phyloP scores from a whole-genome alignment of 306 rosid genomes.

The Sindora glabra region DNA sequence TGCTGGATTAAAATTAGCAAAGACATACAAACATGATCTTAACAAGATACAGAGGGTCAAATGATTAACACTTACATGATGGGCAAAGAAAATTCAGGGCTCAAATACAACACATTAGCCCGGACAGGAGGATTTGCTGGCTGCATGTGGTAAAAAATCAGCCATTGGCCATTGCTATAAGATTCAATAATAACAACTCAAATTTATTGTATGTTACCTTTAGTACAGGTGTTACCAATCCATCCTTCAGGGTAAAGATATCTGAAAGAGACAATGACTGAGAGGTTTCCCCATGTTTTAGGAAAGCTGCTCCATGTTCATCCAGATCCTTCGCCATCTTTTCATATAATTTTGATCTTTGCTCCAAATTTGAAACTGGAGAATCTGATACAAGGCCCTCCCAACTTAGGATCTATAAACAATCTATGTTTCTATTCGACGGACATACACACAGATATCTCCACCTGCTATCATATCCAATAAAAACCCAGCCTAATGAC shows the following conservation, averaged over 20 bases:
- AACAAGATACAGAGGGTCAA: background rate
- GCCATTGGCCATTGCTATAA: conserved; percentile 21
- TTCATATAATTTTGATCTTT: conserved; percentile 66
- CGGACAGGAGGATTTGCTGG: conserved; percentile 90
- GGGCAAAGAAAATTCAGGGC: conserved; percentile 57
- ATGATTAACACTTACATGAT: conserved; percentile 49
- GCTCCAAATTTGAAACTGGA: conserved; percentile 24
- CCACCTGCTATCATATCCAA: no score
- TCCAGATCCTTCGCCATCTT: conserved; percentile 73
- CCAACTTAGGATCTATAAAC: background rate
- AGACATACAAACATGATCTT: background rate
- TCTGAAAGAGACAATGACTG: conserved; percentile 90
- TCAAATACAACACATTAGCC: conserved; percentile 77
- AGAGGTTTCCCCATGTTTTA: conserved; percentile 76
- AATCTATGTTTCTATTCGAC: background rate
- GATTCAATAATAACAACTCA: background rate
- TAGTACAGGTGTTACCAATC: conserved; percentile 62
- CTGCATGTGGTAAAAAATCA: conserved; percentile 38
- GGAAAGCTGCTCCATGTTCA: conserved; percentile 72
- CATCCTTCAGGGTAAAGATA: conserved; percentile 64
- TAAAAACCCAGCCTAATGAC: no score
- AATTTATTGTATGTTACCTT: conserved; percentile 41
- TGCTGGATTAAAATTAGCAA: background rate
- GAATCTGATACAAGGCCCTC: conserved; percentile 34
- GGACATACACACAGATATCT: background rate